phyloP scores from a whole-genome alignment of 305 asterid genomes.

The Vinca major region DNA sequence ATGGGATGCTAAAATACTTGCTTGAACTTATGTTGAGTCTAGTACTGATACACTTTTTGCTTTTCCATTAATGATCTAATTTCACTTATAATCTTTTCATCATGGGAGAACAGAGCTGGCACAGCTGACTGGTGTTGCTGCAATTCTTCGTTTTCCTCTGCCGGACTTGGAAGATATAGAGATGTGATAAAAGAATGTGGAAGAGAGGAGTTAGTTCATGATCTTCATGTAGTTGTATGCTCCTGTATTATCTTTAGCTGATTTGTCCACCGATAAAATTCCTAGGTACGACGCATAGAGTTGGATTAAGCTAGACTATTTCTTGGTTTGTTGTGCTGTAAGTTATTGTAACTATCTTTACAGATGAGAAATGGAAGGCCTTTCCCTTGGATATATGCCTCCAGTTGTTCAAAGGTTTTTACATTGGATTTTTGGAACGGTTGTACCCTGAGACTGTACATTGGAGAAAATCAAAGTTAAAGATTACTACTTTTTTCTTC shows the following conservation, averaged over 20 bases:
- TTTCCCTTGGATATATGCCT: no score
- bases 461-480: no score
- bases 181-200: slow-evolving; percentile 36
- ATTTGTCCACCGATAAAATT: neutral
- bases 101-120: slow-evolving; percentile 46
- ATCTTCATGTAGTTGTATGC: slow-evolving; percentile 1
- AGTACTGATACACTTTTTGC: neutral
- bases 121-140: slow-evolving; percentile 86
- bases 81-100: slow-evolving; percentile 7
- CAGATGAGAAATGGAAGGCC: no score
- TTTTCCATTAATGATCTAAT: neutral
- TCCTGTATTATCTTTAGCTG: slow-evolving; percentile 2
- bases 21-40: neutral
- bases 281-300: no score
- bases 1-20: neutral
- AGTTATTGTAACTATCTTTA: no score
- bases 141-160: slow-evolving; percentile 86
- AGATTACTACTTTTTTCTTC: no score
- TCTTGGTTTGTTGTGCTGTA: no score
- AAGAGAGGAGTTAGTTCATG: neutral
- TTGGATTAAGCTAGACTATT: no score
- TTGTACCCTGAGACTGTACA: no score
- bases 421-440: no score
- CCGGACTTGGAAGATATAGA: slow-evolving; percentile 93
- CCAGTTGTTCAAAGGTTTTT: no score